Evolutionary conservation across 768 basidiomycete species (phyloP).

Genomic region (Daedaleopsis nitida): DNA sequence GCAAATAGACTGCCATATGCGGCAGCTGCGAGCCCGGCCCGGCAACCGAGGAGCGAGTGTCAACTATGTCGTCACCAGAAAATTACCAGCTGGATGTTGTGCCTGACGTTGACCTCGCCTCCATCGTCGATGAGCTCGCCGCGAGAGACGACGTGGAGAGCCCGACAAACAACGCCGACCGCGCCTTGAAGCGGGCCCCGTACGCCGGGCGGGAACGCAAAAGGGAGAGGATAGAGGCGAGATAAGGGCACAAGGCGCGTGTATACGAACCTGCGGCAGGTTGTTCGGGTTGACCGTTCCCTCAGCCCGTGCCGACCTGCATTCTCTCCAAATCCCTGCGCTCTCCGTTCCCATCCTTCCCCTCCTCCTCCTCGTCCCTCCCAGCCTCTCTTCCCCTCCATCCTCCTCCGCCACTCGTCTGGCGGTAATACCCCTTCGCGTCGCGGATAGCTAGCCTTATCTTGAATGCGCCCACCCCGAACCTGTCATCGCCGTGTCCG

Average conservation of each 20-base stretch:
- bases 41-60: constrained; percentile 2
- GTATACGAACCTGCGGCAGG: constrained; percentile 2
- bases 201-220: neutral
- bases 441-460: too few species aligned
- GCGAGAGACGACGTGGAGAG: neutral
- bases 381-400: constrained; percentile 3
- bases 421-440: neutral
- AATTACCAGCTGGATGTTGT: neutral
- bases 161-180: neutral
- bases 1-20: constrained; percentile 6
- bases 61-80: constrained; percentile 15
- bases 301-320: constrained; percentile 3
- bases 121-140: neutral
- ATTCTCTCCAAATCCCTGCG: neutral
- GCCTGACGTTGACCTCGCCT: constrained; percentile 1
- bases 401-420: constrained; percentile 1
- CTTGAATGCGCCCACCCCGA: neutral
- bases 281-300: neutral
- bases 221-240: neutral
- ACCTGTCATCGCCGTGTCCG: constrained; percentile 13
- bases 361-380: neutral
- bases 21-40: constrained; percentile 1
- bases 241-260: neutral
- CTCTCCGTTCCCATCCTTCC: neutral
- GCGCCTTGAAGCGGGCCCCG: neutral